These are phyloP conservation scores for Flueggea neowawraea DNA, from an alignment of 441 rosid genomes.

Conservation along the genomic window DNA sequence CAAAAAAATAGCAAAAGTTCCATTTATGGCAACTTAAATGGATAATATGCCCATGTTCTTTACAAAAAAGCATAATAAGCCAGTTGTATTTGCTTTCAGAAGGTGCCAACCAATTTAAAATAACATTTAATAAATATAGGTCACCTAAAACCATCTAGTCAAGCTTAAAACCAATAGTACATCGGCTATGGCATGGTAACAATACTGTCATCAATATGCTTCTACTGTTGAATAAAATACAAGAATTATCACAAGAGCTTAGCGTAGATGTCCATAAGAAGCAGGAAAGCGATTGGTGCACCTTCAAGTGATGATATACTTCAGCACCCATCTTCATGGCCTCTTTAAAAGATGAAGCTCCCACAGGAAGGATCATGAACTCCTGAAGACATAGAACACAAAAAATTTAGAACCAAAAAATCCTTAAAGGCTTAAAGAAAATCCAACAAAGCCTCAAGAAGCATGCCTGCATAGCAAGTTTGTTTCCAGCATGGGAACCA, in stretches of 20 bases:
- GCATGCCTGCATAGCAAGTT: conserved; percentile 92
- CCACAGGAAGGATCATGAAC: conserved; percentile 92
- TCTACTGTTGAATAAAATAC: too few species aligned
- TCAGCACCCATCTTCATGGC: conserved; percentile 99
- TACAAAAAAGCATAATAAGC: background rate
- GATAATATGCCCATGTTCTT: too few species aligned
- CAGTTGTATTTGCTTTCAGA: background rate
- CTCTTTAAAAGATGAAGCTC: conserved; percentile 86
- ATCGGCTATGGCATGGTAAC: too few species aligned
- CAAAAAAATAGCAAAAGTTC: too few species aligned
- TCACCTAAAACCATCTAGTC: background rate
- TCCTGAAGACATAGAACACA: conserved; percentile 43
- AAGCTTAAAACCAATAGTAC: too few species aligned
- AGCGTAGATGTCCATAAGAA: too few species aligned
- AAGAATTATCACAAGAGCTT: too few species aligned
- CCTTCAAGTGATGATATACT: conserved; percentile 94
- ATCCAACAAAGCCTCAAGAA: conserved; percentile 2
- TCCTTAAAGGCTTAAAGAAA: background rate
- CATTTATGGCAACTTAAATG: too few species aligned
- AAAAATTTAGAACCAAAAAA: conserved; percentile 3
- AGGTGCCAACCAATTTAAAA: background rate
- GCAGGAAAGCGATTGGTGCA: conserved; percentile 6
- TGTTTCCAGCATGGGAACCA: conserved; percentile 99
- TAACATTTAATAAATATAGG: background rate
- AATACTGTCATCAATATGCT: too few species aligned